phyloP scores from a whole-genome alignment of 2,329 filamentous ascomycete species.

The Pyricularia sp. region DNA sequence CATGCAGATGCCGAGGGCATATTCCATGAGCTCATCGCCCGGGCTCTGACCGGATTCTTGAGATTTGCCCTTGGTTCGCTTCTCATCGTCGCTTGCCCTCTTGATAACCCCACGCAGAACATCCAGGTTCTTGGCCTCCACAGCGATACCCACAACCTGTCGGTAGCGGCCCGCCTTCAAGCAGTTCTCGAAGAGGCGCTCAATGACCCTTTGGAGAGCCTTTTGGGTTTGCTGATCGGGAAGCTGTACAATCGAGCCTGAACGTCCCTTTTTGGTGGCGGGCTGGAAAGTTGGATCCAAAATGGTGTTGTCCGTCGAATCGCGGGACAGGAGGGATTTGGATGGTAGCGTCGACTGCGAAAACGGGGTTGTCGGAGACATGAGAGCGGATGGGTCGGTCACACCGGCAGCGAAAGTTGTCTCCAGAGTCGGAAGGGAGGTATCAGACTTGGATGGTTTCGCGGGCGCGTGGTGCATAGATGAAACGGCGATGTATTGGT shows the following conservation, averaged over 20 bases:
- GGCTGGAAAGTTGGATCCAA: conserved; percentile 50
- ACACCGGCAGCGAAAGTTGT: conserved; percentile 66
- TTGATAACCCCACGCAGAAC: conserved; percentile 81
- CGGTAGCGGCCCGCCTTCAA: conserved; percentile 79
- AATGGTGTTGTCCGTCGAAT: conserved; percentile 55
- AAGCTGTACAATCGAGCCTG: conserved; percentile 54
- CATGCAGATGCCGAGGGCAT: conserved; percentile 93
- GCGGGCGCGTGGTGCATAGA: conserved; percentile 39
- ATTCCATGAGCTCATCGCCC: conserved; percentile 93
- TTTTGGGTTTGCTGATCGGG: conserved; percentile 63
- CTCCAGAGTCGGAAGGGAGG: conserved; percentile 58
- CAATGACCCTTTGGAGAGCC: conserved; percentile 74
- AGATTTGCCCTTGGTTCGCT: conserved; percentile 54
- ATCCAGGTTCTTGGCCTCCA: conserved; percentile 87
- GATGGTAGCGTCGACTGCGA: conserved; percentile 88
- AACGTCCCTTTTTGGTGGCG: conserved; percentile 40
- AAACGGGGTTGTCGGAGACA: conserved; percentile 89
- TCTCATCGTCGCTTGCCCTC: conserved; percentile 79
- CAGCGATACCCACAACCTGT: conserved; percentile 92
- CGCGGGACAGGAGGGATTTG: conserved; percentile 87
- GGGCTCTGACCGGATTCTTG: conserved; percentile 43
- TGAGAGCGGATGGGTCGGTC: conserved; percentile 59
- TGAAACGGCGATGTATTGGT: conserved; percentile 84
- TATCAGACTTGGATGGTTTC: conserved; percentile 28
- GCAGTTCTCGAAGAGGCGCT: conserved; percentile 85